A percentile compares a stretch with the other conserved stretches of the same genome.
These are phyloP conservation scores for Pseudonitzschia multistriata DNA, from an alignment of 108 stramenopile genomes.

Conservation along the genomic window DNA sequence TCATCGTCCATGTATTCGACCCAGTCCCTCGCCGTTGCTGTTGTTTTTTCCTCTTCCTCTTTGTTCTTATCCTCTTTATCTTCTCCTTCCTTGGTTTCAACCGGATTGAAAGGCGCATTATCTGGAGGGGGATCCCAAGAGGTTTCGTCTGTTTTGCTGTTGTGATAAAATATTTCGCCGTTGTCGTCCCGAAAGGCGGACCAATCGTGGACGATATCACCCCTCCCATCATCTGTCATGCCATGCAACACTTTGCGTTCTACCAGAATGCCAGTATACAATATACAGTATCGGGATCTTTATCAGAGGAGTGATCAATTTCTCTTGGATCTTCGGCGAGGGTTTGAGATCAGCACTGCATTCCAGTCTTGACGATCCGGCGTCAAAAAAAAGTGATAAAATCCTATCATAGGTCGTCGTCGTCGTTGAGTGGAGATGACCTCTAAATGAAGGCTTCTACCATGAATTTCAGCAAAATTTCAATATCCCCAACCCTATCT, in stretches of 20 bases:
- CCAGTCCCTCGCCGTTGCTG: constrained; percentile 19
- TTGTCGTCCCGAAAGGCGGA: constrained; percentile 50
- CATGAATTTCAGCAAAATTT: no score
- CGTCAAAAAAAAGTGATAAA: no score
- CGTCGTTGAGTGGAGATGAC: no score
- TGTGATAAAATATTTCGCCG: constrained; percentile 70
- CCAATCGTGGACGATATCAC: constrained; percentile 31
- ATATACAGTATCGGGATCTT: no score
- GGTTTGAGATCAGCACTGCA: no score
- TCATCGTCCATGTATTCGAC: constrained; percentile 45
- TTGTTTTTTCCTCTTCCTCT: neutral
- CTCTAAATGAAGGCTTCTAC: no score
- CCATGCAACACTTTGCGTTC: neutral
- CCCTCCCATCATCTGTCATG: constrained; percentile 6
- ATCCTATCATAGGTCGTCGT: no score
- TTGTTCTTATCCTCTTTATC: constrained; percentile 9
- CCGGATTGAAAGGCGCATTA: constrained; percentile 35
- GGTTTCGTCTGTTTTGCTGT: constrained; percentile 53
- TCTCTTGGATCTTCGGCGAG: no score
- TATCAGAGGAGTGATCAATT: no score
- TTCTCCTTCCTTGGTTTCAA: neutral
- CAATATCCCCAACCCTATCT: no score
- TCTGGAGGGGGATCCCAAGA: constrained; percentile 66
- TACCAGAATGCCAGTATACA: no score
- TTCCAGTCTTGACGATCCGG: no score